phyloP scores from a whole-genome alignment of 768 basidiomycete species.

The Suillus luteus region DNA sequence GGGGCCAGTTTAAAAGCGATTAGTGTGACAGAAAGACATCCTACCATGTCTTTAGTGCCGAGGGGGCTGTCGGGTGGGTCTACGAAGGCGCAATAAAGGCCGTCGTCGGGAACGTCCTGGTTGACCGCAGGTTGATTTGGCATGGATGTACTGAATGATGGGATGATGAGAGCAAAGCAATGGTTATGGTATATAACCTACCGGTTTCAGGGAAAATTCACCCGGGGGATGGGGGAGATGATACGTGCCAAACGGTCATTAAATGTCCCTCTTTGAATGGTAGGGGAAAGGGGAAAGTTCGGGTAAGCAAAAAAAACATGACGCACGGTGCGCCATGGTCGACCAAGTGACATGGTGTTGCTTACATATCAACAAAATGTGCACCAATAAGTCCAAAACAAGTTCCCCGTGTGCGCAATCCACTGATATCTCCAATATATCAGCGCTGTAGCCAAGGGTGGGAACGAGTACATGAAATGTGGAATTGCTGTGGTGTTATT shows the following conservation, averaged over 20 bases:
- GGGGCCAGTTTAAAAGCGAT: not conserved
- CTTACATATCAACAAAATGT: not conserved
- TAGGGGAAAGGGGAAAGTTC: not conserved
- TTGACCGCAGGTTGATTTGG: not conserved
- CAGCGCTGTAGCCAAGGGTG: not conserved
- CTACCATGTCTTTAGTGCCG: not conserved
- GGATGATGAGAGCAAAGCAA: not conserved
- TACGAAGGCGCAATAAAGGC: not conserved
- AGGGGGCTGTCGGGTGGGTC: not conserved
- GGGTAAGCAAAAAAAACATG: too few species aligned
- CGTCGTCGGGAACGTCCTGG: not conserved
- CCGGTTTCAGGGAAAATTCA: not conserved
- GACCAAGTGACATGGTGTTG: not conserved
- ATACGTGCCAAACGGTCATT: not conserved
- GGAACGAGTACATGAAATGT: not conserved
- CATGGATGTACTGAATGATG: not conserved
- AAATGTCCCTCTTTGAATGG: not conserved
- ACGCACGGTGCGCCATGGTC: not conserved
- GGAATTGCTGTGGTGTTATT: not conserved
- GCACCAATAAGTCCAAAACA: not conserved
- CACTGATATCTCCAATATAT: not conserved
- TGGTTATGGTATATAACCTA: not conserved
- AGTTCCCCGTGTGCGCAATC: not conserved
- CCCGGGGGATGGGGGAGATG: not conserved
- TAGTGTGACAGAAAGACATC: not conserved